These are phyloP conservation scores for Primulina tabacum DNA, from an alignment of 257 asterid species.

Conservation along the genomic window DNA sequence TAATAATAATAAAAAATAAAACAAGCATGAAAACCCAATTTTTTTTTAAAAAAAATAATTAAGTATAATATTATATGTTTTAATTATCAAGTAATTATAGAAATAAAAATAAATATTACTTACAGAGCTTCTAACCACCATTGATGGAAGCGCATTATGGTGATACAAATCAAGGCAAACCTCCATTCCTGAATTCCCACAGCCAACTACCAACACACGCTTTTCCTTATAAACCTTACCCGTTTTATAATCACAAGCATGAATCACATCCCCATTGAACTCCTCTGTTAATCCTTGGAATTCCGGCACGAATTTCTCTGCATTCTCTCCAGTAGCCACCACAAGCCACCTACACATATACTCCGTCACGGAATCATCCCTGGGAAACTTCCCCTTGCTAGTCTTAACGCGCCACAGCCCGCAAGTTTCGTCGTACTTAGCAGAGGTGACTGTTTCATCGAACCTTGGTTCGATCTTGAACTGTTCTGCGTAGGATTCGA, in stretches of 20 bases:
- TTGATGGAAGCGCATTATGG: slow-evolving; percentile 61
- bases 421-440: slow-evolving; percentile 58
- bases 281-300: slow-evolving; percentile 50
- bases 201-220: slow-evolving; percentile 71
- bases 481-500: slow-evolving; percentile 50
- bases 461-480: slow-evolving; percentile 68
- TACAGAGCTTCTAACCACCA: slow-evolving; percentile 80
- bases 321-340: slow-evolving; percentile 90
- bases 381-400: neutral
- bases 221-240: slow-evolving; percentile 57
- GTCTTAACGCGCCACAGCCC: slow-evolving; percentile 74
- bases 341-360: slow-evolving; percentile 84
- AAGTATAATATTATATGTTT: no score
- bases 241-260: slow-evolving; percentile 81
- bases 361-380: slow-evolving; percentile 27
- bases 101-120: slow-evolving; percentile 19
- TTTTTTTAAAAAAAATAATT: no score
- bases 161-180: slow-evolving; percentile 80
- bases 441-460: slow-evolving; percentile 55
- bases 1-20: no score
- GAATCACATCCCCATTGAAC: slow-evolving; percentile 56
- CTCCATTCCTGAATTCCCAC: slow-evolving; percentile 98
- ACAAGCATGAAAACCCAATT: no score
- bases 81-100: no score
- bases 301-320: slow-evolving; percentile 71